A percentile compares a stretch with the other conserved stretches of the same genome.
Evolutionary conservation across 2,329 filamentous ascomycete genomes (phyloP).

Genomic region (Dactylonectria macrodidyma): DNA sequence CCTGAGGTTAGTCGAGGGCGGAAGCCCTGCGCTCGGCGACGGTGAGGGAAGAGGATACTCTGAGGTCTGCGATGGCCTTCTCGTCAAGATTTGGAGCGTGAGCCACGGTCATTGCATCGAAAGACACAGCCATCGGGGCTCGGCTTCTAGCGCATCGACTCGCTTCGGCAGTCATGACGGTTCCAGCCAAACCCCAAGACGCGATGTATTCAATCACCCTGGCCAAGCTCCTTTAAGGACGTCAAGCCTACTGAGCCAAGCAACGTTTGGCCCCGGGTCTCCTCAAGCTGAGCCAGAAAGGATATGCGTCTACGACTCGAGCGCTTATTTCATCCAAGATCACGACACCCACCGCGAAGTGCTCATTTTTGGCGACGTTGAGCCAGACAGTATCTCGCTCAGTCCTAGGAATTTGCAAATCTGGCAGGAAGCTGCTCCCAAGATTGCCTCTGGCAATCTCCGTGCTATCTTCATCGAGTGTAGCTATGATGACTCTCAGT

Average conservation of each 20-base stretch:
- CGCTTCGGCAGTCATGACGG: slow-evolving; percentile 67
- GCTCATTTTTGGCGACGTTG: slow-evolving; percentile 95
- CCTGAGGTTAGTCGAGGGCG: slow-evolving; percentile 88
- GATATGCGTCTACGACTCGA: slow-evolving; percentile 85
- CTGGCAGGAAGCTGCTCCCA: slow-evolving; percentile 91
- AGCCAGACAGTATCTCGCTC: slow-evolving; percentile 88
- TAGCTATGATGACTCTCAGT: slow-evolving; percentile 87
- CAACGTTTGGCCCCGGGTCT: slow-evolving; percentile 44
- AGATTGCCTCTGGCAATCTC: slow-evolving; percentile 80
- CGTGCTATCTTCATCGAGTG: slow-evolving; percentile 95
- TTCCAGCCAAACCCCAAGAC: slow-evolving; percentile 49
- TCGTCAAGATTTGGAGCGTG: slow-evolving; percentile 88
- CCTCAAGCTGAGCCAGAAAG: slow-evolving; percentile 59
- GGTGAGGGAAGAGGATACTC: slow-evolving; percentile 87
- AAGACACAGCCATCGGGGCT: slow-evolving; percentile 75
- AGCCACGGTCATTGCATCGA: slow-evolving; percentile 93
- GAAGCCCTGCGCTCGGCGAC: slow-evolving; percentile 86
- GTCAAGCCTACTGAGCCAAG: slow-evolving; percentile 52
- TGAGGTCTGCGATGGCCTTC: slow-evolving; percentile 89
- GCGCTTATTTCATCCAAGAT: slow-evolving; percentile 93
- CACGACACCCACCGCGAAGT: slow-evolving; percentile 80
- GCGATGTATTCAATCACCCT: slow-evolving; percentile 47
- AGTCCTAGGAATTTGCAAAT: slow-evolving; percentile 85
- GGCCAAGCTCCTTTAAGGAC: slow-evolving; percentile 37
- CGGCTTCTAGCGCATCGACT: slow-evolving; percentile 64